A percentile compares a stretch with the other conserved stretches of the same genome.
Conservation (phyloP, 2,329 filamentous ascomycete species). For the Microthyrium microscopicum region DNA sequence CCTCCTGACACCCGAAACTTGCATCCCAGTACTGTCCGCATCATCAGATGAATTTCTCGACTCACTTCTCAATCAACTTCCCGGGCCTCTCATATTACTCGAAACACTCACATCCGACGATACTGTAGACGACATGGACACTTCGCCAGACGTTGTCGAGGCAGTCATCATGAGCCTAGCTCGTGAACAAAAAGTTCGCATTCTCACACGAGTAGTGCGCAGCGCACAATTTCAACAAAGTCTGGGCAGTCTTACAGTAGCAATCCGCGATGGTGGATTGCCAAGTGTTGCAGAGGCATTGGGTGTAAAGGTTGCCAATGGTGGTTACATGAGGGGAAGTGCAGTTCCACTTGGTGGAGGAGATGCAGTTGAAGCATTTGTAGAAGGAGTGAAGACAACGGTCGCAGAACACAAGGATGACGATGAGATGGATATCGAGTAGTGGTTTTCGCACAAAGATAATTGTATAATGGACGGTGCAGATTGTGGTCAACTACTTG, state of each 20-base stretch:
- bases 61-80: constrained; percentile 59
- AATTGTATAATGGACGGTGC: too few relatives aligned
- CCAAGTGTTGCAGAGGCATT: constrained; percentile 81
- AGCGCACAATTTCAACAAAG: constrained; percentile 88
- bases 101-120: constrained; percentile 51
- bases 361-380: constrained; percentile 78
- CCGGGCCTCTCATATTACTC: constrained; percentile 54
- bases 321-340: constrained; percentile 62
- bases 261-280: constrained; percentile 75
- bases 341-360: constrained; percentile 75
- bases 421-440: background rate
- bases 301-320: constrained; percentile 62
- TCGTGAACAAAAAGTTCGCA: constrained; percentile 57
- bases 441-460: too few relatives aligned
- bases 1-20: constrained; percentile 61
- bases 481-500: too few relatives aligned
- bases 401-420: constrained; percentile 35
- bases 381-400: constrained; percentile 71
- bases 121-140: constrained; percentile 45
- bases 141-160: constrained; percentile 42
- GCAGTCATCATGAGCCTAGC: constrained; percentile 60
- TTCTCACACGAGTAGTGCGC: constrained; percentile 66
- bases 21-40: constrained; percentile 59
- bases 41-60: constrained; percentile 50
- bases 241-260: constrained; percentile 67